Conservation (phyloP, 2,329 filamentous ascomycete species). For the Periconia sp. region DNA sequence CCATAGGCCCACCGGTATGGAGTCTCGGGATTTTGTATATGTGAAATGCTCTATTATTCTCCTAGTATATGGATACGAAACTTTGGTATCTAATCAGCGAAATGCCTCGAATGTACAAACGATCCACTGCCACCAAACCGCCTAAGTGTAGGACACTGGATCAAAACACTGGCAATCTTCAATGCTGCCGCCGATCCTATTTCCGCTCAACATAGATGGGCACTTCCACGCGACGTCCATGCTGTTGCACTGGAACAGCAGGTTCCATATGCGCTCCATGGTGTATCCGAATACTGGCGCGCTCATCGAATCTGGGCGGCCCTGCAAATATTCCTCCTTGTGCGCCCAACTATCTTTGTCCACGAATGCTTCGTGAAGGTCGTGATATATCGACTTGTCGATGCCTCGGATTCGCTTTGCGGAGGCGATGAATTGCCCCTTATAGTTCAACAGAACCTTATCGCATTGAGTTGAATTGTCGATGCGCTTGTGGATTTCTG, state of each 20-base stretch:
- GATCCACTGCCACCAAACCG: not conserved
- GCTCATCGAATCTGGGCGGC: constrained; percentile 20
- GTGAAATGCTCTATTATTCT: no score
- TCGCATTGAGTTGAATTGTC: constrained; percentile 31
- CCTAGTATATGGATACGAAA: no score
- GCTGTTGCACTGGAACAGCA: constrained; percentile 28
- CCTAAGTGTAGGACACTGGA: constrained; percentile 6
- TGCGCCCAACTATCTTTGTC: constrained; percentile 29
- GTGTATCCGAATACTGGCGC: constrained; percentile 28
- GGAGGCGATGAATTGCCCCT: constrained; percentile 55
- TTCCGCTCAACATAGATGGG: constrained; percentile 26
- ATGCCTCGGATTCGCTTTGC: constrained; percentile 48
- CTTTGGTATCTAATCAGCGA: not conserved
- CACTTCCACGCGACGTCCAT: constrained; percentile 29
- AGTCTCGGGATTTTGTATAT: no score
- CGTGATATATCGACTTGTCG: constrained; percentile 37
- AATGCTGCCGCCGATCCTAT: constrained; percentile 19
- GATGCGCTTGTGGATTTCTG: constrained; percentile 38
- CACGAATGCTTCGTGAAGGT: constrained; percentile 27
- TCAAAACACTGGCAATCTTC: constrained; percentile 33
- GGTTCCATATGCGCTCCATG: constrained; percentile 30
- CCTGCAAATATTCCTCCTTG: constrained; percentile 19
- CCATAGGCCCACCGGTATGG: no score
- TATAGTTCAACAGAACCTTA: constrained; percentile 49
- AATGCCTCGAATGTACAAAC: not conserved